phyloP scores from a whole-genome alignment of 2,329 filamentous ascomycete species.

The Neofusicoccum sp. region DNA sequence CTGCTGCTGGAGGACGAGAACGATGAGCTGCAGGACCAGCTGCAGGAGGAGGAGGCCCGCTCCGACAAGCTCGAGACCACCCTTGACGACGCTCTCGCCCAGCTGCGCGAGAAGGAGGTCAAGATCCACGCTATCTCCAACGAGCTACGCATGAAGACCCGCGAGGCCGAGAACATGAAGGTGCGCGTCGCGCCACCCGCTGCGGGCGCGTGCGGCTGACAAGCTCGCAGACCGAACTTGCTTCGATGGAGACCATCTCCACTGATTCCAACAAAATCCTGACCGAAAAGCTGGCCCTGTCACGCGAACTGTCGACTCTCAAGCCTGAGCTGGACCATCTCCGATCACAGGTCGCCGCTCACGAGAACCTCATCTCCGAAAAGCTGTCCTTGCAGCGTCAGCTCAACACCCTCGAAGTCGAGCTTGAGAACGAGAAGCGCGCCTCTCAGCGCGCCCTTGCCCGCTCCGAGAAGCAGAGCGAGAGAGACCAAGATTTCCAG shows the following conservation, averaged over 20 bases:
- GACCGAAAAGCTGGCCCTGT: constrained; percentile 61
- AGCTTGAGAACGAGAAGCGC: constrained; percentile 80
- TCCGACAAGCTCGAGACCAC: constrained; percentile 55
- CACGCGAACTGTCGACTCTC: constrained; percentile 57
- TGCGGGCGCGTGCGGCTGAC: not conserved
- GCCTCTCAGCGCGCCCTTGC: constrained; percentile 58
- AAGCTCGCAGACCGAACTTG: constrained; percentile 63
- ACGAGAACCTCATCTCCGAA: constrained; percentile 70
- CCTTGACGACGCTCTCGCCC: constrained; percentile 48
- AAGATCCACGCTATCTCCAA: constrained; percentile 46
- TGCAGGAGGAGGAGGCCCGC: constrained; percentile 60
- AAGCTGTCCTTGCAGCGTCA: constrained; percentile 79
- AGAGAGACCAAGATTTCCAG: constrained; percentile 48
- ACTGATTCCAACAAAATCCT: constrained; percentile 70
- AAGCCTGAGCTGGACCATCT: constrained; percentile 64
- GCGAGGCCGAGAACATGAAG: constrained; percentile 57
- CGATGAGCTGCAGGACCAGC: constrained; percentile 62
- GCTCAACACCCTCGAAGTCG: constrained; percentile 71
- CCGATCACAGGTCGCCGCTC: constrained; percentile 55
- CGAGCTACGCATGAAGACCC: constrained; percentile 51
- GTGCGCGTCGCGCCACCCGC: constrained; percentile 42
- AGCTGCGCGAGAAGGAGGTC: constrained; percentile 49
- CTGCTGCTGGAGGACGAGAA: constrained; percentile 75
- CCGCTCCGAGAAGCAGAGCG: constrained; percentile 50
- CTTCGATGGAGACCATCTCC: constrained; percentile 64